phyloP scores from a whole-genome alignment of 345 rosid genomes.

The Mangifera indica region DNA sequence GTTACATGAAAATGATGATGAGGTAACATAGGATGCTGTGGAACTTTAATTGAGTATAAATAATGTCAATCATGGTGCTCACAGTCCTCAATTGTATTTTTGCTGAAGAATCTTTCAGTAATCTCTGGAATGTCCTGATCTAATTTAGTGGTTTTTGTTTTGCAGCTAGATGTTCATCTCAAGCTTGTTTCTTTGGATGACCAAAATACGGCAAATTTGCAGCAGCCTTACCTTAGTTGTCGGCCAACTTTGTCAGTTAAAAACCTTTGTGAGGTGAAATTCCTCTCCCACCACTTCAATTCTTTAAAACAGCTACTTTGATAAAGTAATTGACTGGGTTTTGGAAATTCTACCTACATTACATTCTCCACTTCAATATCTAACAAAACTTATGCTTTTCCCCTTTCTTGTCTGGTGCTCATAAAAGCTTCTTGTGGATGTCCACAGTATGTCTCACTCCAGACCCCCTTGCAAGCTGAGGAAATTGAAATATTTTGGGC shows the following conservation, averaged over 20 bases:
- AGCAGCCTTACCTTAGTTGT: constrained; percentile 77
- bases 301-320: constrained; percentile 10
- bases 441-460: constrained; percentile 67
- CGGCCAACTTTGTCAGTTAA: constrained; percentile 63
- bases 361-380: background rate
- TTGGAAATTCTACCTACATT: constrained; percentile 1
- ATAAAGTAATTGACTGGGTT: constrained; percentile 3
- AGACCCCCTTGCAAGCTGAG: constrained; percentile 58
- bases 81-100: constrained; percentile 3
- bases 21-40: constrained; percentile 46
- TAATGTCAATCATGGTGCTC: constrained; percentile 19
- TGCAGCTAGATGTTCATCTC: constrained; percentile 70
- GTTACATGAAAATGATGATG: constrained; percentile 54
- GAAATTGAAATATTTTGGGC: constrained; percentile 66
- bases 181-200: constrained; percentile 73
- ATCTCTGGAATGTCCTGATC: constrained; percentile 10
- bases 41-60: constrained; percentile 10
- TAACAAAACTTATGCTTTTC: background rate
- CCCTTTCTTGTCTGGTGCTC: constrained; percentile 11
- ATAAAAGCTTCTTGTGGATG: constrained; percentile 15
- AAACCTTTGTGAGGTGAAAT: constrained; percentile 80
- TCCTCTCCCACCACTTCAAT: constrained; percentile 29
- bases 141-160: constrained; percentile 10
- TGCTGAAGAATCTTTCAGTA: constrained; percentile 9
- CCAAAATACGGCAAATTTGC: constrained; percentile 54